Evolutionary conservation across 192 early-diverging fungal genomes (phyloP), one percentile per base, ranked within the genome.

Genomic region (Coemansia aciculifera): DNA sequence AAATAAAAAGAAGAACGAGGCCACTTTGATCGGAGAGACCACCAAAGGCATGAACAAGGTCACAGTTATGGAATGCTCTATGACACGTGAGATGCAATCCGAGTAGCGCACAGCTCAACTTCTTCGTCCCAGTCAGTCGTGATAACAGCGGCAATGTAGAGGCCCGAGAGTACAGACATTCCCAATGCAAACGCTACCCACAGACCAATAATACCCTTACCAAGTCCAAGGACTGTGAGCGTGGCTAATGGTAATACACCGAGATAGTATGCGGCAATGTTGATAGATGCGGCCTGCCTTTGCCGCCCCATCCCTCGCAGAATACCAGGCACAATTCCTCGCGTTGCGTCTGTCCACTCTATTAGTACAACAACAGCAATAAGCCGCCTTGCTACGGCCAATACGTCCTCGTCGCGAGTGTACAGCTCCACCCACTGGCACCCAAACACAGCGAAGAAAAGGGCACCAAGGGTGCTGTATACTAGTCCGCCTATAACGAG

Each of bases 371-470:
- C 73, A 19, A 85, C 69, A 7, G 46, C 21, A 7, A 85, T 56
- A 10, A 81, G 67, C 48, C 52, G 32, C 5, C 57, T 67, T 15
- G 78, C 78, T 31, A 73, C 27, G 1, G 39, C 75, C 42, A 80
- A 9, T 5, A 85, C 76, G 7, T 67, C 66, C 2, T 62, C 48
- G 11, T 77, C 74, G 11, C 36, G 65, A 8, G 78, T 85, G 59
- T 86, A 91, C 11, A 88, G 64, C 8, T 83, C 81, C 13, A 93
- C 92, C 87, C 87, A 88, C 12, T 62, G 62, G 43, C 81, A 54
- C 27, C 88, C 79, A 60, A 65, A 76, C 3, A 66, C 27, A 12
- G 39, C 27, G 32, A 76, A 81, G 32, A 83, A 77, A 15, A 66
- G 59, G 4, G 39, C 89, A 21, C 69, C 93, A 64, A 73, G 81